Evolutionary conservation across 192 early-diverging fungal species (phyloP).

Genomic region (Rhizophagus prolifer): DNA sequence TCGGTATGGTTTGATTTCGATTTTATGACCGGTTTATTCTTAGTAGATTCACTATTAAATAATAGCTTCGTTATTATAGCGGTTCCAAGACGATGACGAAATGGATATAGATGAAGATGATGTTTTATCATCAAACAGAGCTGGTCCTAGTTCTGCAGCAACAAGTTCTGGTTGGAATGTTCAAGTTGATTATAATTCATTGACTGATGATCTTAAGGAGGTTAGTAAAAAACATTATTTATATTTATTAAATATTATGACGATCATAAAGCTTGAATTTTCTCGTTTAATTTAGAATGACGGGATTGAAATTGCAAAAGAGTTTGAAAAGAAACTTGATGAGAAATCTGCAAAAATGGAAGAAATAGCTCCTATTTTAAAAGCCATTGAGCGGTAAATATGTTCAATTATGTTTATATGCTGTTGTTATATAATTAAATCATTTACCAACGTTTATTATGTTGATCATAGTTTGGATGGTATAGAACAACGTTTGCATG

Average conservation of each 20-base stretch:
- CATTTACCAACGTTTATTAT: not conserved
- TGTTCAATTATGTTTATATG: not conserved
- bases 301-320: slow-evolving; percentile 50
- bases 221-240: not conserved
- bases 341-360: slow-evolving; percentile 70
- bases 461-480: slow-evolving; percentile 58
- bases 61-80: slow-evolving; percentile 27
- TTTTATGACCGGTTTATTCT: slow-evolving; percentile 14
- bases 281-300: slow-evolving; percentile 27
- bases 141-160: slow-evolving; percentile 18
- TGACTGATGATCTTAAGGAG: slow-evolving; percentile 4
- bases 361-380: slow-evolving; percentile 86
- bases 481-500: slow-evolving; percentile 73
- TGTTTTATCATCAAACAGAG: slow-evolving; percentile 3
- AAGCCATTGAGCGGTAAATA: slow-evolving; percentile 69
- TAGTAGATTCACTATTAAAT: not conserved
- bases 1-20: slow-evolving; percentile 42
- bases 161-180: slow-evolving; percentile 15
- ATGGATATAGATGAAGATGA: slow-evolving; percentile 53
- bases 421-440: not conserved
- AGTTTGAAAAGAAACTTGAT: slow-evolving; percentile 66
- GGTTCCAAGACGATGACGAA: slow-evolving; percentile 29
- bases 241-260: not conserved
- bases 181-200: slow-evolving; percentile 5
- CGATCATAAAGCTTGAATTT: not conserved